These are phyloP conservation scores for Phytophthora sp. DNA, from an alignment of 352 stramenopile genomes.

Conservation along the genomic window DNA sequence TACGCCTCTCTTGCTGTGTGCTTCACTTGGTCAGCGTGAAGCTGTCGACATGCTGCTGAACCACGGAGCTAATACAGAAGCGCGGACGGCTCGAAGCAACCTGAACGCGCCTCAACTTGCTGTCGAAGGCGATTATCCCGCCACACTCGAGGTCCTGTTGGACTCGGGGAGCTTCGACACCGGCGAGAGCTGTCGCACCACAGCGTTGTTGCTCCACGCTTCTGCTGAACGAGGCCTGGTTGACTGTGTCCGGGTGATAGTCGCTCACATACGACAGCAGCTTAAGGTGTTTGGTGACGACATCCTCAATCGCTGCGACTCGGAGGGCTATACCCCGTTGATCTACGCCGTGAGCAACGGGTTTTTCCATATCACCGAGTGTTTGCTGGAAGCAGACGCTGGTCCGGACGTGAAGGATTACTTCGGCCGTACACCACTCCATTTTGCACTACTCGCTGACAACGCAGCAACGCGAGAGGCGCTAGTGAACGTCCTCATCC, in stretches of 20 bases:
- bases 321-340: conserved; percentile 80
- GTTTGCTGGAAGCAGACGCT: conserved; percentile 62
- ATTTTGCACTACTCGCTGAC: conserved; percentile 57
- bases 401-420: conserved; percentile 65
- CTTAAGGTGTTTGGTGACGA: conserved; percentile 36
- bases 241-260: conserved; percentile 57
- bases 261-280: conserved; percentile 53
- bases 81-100: conserved; percentile 33
- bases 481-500: conserved; percentile 59
- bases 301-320: conserved; percentile 57
- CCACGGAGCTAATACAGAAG: conserved; percentile 61
- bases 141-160: conserved; percentile 57
- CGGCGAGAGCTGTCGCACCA: conserved; percentile 41
- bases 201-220: conserved; percentile 62
- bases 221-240: conserved; percentile 64
- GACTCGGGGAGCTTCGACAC: conserved; percentile 57
- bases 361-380: conserved; percentile 52
- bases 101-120: conserved; percentile 64
- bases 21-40: conserved; percentile 63
- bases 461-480: conserved; percentile 30
- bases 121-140: conserved; percentile 64
- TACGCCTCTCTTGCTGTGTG: conserved; percentile 68
- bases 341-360: conserved; percentile 79
- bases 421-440: conserved; percentile 70
- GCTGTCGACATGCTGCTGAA: conserved; percentile 76